A percentile compares a stretch with the other conserved stretches of the same genome.
These are phyloP conservation scores for Penicillium paxilli DNA, from an alignment of 495 filamentous ascomycete genomes.

Conservation along the genomic window DNA sequence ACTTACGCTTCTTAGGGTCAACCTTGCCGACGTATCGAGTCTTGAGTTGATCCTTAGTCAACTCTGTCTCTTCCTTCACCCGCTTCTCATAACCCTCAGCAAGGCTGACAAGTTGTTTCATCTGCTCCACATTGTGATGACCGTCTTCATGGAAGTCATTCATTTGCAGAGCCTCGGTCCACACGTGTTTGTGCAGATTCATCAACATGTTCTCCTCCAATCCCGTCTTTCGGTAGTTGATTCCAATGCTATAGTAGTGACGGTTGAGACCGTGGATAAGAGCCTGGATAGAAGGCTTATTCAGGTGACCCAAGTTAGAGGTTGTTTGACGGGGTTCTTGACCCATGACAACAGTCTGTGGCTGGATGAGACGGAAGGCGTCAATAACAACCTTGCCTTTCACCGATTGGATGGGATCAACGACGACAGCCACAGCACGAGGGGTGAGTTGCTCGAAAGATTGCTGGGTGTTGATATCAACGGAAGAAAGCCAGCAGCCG, in stretches of 20 bases:
- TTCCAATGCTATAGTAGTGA: conserved; percentile 98
- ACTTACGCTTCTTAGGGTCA: conserved; percentile 94
- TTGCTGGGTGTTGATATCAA: conserved; percentile 99
- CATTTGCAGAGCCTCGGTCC: conserved; percentile 98
- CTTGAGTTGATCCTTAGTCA: conserved; percentile 97
- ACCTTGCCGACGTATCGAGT: conserved; percentile 98
- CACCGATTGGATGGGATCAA: conserved; percentile 98
- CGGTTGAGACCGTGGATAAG: conserved; percentile 97
- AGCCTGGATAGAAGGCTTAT: conserved; percentile 99
- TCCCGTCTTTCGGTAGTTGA: conserved; percentile 96
- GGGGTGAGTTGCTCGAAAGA: conserved; percentile 97
- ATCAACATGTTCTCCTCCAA: conserved; percentile 99
- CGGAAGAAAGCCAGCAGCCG: conserved; percentile 97
- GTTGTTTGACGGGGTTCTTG: conserved; percentile 98
- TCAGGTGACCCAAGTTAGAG: conserved; percentile 94
- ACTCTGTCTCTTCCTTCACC: conserved; percentile 95
- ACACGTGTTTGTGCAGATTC: conserved; percentile 99
- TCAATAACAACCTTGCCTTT: conserved; percentile 99
- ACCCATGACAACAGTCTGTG: conserved; percentile 96
- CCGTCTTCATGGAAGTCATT: conserved; percentile 89
- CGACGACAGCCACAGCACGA: conserved; percentile 93
- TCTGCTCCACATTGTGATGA: conserved; percentile 75
- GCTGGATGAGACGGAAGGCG: conserved; percentile 98
- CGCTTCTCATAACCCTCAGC: conserved; percentile 98
- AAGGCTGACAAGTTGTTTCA: conserved; percentile 83